Evolutionary conservation across 495 filamentous ascomycete genomes (phyloP).

Genomic region (Penicillium atrosanguineum): DNA sequence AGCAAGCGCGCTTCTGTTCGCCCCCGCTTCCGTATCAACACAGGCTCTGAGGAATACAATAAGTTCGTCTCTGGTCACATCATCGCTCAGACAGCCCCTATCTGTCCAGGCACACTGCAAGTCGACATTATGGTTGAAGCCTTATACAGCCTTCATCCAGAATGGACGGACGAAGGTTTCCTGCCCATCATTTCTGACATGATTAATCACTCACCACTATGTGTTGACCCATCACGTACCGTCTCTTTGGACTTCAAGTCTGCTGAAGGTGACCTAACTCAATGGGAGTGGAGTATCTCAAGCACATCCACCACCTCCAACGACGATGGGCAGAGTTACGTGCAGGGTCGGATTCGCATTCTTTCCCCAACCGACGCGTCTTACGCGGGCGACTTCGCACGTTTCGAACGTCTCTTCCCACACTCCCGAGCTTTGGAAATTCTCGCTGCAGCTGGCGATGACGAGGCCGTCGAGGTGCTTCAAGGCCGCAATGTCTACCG

Average conservation of each 20-base stretch:
- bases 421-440: slow-evolving; percentile 10
- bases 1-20: neutral
- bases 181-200: slow-evolving; percentile 39
- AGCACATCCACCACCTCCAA: neutral
- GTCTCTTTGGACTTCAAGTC: slow-evolving; percentile 37
- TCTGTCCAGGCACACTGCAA: slow-evolving; percentile 47
- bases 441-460: neutral
- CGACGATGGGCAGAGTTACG: neutral
- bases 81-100: slow-evolving; percentile 45
- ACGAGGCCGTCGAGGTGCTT: slow-evolving; percentile 33
- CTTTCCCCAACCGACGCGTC: neutral
- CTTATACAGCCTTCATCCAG: slow-evolving; percentile 35
- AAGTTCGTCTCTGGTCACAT: slow-evolving; percentile 40
- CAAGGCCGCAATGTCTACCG: slow-evolving; percentile 50
- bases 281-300: slow-evolving; percentile 1
- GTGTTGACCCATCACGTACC: slow-evolving; percentile 35
- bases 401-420: slow-evolving; percentile 41
- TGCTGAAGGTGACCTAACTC: neutral
- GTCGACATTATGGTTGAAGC: slow-evolving; percentile 50
- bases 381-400: slow-evolving; percentile 29
- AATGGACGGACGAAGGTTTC: slow-evolving; percentile 13
- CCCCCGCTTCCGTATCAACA: slow-evolving; percentile 50
- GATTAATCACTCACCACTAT: slow-evolving; percentile 44
- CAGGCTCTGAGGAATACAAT: slow-evolving; percentile 34
- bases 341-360: neutral